Evolutionary conservation across 257 asterid species (phyloP).

Genomic region (Solanum rostratum): DNA sequence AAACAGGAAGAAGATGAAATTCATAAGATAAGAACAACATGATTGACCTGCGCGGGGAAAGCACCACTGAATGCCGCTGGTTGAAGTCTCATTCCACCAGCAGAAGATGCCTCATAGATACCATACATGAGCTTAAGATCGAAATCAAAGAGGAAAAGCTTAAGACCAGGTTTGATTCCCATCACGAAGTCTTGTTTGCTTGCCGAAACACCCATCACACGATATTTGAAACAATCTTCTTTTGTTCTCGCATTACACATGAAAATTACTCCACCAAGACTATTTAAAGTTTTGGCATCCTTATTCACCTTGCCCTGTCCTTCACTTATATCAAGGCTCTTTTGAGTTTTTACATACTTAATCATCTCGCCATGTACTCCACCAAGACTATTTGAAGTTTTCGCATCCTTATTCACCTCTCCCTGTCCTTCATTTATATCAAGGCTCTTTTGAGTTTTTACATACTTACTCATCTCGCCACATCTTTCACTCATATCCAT

Average conservation of each 20-base stretch:
- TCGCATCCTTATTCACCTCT: constrained; percentile 3
- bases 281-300: constrained; percentile 11
- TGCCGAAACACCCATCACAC: constrained; percentile 66
- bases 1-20: constrained; percentile 3
- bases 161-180: constrained; percentile 66
- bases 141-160: constrained; percentile 76
- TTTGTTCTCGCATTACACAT: constrained; percentile 91
- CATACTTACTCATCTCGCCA: constrained; percentile 4
- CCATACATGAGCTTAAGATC: constrained; percentile 89
- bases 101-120: constrained; percentile 66
- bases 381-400: constrained; percentile 13
- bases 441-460: constrained; percentile 15
- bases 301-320: neutral
- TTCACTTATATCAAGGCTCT: constrained; percentile 20
- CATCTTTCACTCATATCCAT: neutral
- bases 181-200: constrained; percentile 54
- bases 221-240: constrained; percentile 74
- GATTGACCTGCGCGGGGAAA: constrained; percentile 80
- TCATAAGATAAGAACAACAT: neutral
- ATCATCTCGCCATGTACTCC: neutral
- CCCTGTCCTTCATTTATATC: constrained; percentile 13
- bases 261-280: constrained; percentile 73
- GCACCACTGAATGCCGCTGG: constrained; percentile 78
- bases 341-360: constrained; percentile 16
- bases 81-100: constrained; percentile 87